Evolutionary conservation across 345 rosid genomes (phyloP).

Genomic region (Murraya paniculata): DNA sequence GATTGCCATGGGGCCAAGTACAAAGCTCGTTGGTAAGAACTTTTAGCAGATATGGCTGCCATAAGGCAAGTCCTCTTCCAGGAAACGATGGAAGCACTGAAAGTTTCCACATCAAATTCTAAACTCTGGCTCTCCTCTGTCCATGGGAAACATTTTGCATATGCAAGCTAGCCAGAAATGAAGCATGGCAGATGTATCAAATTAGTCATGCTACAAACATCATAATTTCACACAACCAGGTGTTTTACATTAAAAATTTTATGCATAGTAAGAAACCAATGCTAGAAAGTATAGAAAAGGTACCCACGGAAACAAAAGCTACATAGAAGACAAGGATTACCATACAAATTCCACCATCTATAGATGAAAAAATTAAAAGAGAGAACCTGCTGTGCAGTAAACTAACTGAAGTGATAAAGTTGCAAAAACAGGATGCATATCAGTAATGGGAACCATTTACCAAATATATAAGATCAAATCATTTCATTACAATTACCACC

Average conservation of each 20-base stretch:
- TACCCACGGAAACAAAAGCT: neutral
- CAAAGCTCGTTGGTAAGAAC: conserved; percentile 75
- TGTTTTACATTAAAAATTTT: neutral
- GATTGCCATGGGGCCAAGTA: conserved; percentile 93
- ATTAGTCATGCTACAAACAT: conserved; percentile 1
- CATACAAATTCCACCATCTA: neutral
- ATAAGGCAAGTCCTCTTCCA: conserved; percentile 66
- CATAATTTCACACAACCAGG: neutral
- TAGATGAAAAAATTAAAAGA: neutral
- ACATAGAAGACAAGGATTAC: neutral
- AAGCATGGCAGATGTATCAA: conserved; percentile 14
- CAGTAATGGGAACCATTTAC: neutral
- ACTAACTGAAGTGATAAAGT: neutral
- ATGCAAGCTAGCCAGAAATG: conserved; percentile 53
- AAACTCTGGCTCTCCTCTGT: conserved; percentile 32
- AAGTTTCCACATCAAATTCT: conserved; percentile 35
- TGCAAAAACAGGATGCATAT: neutral
- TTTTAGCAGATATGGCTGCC: conserved; percentile 65
- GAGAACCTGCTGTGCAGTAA: neutral
- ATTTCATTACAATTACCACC: neutral
- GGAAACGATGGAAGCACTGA: conserved; percentile 50
- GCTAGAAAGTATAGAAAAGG: neutral
- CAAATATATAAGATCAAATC: neutral
- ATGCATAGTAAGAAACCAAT: neutral
- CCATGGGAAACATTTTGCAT: conserved; percentile 87